Conservation (phyloP, 345 rosid genomes). For the Populus alba region DNA sequence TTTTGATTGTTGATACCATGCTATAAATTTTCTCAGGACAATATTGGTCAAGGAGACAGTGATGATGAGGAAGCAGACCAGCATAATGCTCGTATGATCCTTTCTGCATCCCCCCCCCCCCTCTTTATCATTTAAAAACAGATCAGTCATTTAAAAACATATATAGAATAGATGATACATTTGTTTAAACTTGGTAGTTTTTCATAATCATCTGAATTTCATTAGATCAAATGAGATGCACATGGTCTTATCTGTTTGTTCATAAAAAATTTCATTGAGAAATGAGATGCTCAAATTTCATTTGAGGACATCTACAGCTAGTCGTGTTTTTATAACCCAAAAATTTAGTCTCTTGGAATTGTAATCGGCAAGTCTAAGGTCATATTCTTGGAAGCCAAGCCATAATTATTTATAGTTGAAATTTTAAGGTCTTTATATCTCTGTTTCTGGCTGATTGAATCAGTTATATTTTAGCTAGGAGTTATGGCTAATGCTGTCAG, state of each 20-base stretch:
- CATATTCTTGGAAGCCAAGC: not conserved
- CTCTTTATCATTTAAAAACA: no score
- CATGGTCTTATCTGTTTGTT: not conserved
- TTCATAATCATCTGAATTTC: not conserved
- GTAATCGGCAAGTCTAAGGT: not conserved
- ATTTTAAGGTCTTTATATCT: not conserved
- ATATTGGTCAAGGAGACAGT: constrained; percentile 56
- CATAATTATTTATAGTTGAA: not conserved
- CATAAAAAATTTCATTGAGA: not conserved
- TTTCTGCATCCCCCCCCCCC: not conserved
- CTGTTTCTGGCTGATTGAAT: constrained; percentile 10
- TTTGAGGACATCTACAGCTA: not conserved
- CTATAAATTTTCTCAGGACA: constrained; percentile 52
- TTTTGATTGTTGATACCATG: constrained; percentile 12
- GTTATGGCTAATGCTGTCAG: not conserved
- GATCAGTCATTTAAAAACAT: not conserved
- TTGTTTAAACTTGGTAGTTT: not conserved
- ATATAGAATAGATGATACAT: not conserved
- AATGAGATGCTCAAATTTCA: not conserved
- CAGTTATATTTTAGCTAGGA: constrained; percentile 9
- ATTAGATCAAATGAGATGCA: not conserved
- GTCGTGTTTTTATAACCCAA: not conserved
- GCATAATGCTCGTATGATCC: constrained; percentile 39
- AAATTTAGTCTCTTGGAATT: not conserved
- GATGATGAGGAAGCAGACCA: constrained; percentile 64